Evolutionary conservation across 352 stramenopile genomes (phyloP), one percentile per base, ranked within the genome.

Genomic region (Phytophthora pistaciae): DNA sequence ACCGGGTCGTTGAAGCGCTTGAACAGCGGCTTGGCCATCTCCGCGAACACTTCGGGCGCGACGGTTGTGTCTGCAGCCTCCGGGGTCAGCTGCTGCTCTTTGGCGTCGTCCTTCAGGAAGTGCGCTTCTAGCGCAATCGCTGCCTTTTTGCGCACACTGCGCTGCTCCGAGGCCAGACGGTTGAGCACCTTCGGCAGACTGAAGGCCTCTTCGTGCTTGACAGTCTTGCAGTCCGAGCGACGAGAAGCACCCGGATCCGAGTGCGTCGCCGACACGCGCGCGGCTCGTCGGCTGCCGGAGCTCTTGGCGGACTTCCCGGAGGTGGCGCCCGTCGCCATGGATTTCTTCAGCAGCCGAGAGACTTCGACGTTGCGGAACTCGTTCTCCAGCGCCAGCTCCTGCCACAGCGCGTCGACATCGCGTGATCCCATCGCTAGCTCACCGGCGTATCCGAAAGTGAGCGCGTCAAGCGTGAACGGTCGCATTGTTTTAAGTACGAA

Each of bases 1-100:
- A 94, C 66, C 7, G 83, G 84, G 65, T 95, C 89, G 56, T 93
- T 94, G 57, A 96, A 94, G 27, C 88, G 85, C 68, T 90, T 93
- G 66, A 96, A 93, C 11, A 96, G 68, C 21, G 84, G 76, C 53
- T 94, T 95, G 44, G 84, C 85, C 31, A 95, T 78, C 36, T 84
- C 74, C 10, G 61, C 60, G 60, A 95, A 88, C 0, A 36, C 40
- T 1, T 64, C 57, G 9, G 16, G 49, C 6, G 60, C 48, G 58
- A 20, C 11, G 0, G 21, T 10, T 23, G 36, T 25, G 21, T 75
- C 42, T 2, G 42, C 16, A 3, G 31, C n/a, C 23, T 75, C 56
- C 1, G 52, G 31, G 9, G 64, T 40, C 20, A 27, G 14, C 6
- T 56, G 14, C 6, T 56, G 38, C 38, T 44, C 42, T 8, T 65